Evolutionary conservation across 108 stramenopile species (phyloP), one percentile per base, ranked within the genome.

Genomic region (Nitzschia sp.): DNA sequence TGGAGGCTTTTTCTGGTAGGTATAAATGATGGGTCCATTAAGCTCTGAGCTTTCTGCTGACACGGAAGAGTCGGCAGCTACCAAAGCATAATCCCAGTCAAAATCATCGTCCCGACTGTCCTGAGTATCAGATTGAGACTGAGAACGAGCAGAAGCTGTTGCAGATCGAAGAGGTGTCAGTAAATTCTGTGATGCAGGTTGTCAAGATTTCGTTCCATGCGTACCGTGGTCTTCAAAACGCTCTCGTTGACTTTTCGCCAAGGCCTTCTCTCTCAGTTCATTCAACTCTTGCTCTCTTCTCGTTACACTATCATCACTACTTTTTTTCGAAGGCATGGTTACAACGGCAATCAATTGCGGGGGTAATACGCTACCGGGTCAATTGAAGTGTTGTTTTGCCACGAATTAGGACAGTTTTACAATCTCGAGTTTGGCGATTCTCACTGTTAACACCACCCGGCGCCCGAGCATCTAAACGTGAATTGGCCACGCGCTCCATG

Each of bases 11-110:
- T 17, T 48, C 17, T 48, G 46, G 6, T 48, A 48, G 46, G 46
- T 48, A 17, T 48, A 48, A 3, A 48, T 48, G 46, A 48, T 48
- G 17, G 46, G 46, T 5, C 46, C 46, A 6, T 48, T 48, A 48
- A 48, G 17, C 46, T 48, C 46, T 3, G 46, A 48, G 46, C 46
- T 48, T 48, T 48, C 46, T 6, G 17, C 46, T 48, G 46, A 48
- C 14, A 48, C 46, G 17, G 43, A 37, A 11, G 61, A 62, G 10
- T 62, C 61, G 1, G 61, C 37, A 8, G 61, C 61, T 20, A 62
- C 61, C n/a, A 62, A 42, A 3, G 61, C 61, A 8, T 62, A 40
- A 22, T 62, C 61, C 61, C 61, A 62, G 20, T 62, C 43, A 42
- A 40, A 62, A 22, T 62, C 43, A n/a, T 62, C 61, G 7, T 54